These are phyloP conservation scores for Tolypocladium endophyticum DNA, from an alignment of 2,329 filamentous ascomycete species.

Conservation along the genomic window DNA sequence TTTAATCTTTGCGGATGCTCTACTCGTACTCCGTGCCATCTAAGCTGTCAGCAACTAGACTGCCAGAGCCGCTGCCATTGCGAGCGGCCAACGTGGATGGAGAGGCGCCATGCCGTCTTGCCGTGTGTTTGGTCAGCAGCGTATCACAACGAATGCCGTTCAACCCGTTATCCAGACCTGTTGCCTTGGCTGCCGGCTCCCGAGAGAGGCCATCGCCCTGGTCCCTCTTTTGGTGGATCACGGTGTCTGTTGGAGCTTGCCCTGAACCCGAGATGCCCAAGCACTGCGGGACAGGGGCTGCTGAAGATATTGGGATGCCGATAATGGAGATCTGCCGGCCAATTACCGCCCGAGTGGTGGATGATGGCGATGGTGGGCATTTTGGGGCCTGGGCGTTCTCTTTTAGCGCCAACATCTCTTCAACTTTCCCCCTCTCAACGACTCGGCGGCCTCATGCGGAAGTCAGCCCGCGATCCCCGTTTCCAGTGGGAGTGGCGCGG, in stretches of 20 bases:
- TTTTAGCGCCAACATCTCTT: not conserved
- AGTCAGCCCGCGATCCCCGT: not conserved
- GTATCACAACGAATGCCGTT: not conserved
- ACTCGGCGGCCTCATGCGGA: not conserved
- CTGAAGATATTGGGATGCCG: not conserved
- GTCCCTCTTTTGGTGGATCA: not conserved
- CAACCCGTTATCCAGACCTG: not conserved
- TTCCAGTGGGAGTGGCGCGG: not conserved
- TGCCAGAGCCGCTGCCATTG: not conserved
- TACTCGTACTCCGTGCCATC: not conserved
- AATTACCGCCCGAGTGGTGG: not conserved
- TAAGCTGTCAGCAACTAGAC: not conserved
- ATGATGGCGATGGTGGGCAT: not conserved
- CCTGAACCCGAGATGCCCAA: not conserved
- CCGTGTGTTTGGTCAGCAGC: not conserved
- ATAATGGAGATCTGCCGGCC: not conserved
- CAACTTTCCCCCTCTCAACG: not conserved
- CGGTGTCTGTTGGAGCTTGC: not conserved
- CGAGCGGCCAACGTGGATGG: not conserved
- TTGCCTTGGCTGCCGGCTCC: not conserved
- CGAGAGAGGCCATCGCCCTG: not conserved
- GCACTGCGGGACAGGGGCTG: not conserved
- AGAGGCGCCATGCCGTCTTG: not conserved
- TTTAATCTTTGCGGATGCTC: not conserved
- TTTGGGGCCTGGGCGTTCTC: not conserved